Base-by-base conservation (phyloP, 306 rosid genomes). In the Casuarina equisetifolia region DNA sequence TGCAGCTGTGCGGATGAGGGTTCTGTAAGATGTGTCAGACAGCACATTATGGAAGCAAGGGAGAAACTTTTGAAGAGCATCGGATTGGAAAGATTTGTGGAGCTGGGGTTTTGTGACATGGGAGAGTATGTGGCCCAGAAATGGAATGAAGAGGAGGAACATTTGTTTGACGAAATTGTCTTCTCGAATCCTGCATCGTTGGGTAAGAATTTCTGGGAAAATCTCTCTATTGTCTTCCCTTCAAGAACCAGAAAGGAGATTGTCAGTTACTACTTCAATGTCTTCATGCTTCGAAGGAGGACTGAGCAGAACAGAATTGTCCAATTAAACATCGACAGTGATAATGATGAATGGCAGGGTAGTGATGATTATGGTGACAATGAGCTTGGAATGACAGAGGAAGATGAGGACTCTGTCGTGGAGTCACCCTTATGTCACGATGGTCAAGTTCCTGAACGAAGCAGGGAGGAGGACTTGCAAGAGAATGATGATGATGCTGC, bases 261-360 rank as follows among this genome's bases (percentile, higher is more conserved):
- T 50, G 98, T 94, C 50, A 90, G 97, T 79, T 94, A 92, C 83
- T 94, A 94, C 81, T 94, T 92, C 71, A 94, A 94, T 44, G 98
- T 92, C 46, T 92, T 94, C 80, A 90, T 94, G 93, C 91, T 94
- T 75, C 83, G 84, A 69, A 92, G 66, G 77, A 84, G 98, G 72
- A 91, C 94, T 15, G 89, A 87, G 82, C 98, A 94, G 87, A 94
- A 92, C 84, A 83, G 97, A 80, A 81, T 71, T 32, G 84, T 82
- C 44, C 83, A 79, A 2, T 67, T 84, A 79, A 74, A 66, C 73
- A 69, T 90, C 20, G 98, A 94, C 82, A 94, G 98, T 78, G 98
- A 94, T 86, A 87, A 87, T 57, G 98, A 94, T 74, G 98, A 94
- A 72, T 91, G 96, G 96, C 91, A 78, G 51, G 94, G 91, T 38